Conservation (phyloP, 176 grass and related monocot species). For the Luzula sylvatica region DNA sequence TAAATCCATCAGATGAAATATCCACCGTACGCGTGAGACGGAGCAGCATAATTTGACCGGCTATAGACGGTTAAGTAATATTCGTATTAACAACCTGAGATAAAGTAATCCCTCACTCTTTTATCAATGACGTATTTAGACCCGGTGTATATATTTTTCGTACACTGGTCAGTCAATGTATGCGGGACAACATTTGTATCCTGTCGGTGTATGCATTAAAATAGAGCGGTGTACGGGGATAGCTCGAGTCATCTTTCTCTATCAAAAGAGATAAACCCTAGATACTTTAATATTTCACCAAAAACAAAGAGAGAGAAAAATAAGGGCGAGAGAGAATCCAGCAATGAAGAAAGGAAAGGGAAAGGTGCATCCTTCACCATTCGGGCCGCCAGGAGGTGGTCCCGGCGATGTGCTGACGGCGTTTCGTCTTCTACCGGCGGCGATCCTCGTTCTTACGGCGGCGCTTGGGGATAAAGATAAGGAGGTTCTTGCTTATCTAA, state of each 20-base stretch:
- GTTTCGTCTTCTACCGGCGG: slow-evolving; percentile 31
- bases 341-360: slow-evolving; percentile 26
- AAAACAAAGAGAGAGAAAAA: not conserved
- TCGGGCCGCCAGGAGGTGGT: not conserved
- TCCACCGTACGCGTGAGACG: not conserved
- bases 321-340: not conserved
- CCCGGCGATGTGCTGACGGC: not conserved
- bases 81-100: slow-evolving; percentile 17
- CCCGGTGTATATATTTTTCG: not conserved
- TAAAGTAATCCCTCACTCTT: slow-evolving; percentile 10
- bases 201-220: not conserved
- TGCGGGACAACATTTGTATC: too few species aligned
- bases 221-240: not conserved
- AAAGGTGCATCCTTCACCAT: slow-evolving; percentile 61
- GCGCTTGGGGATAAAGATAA: slow-evolving; percentile 41
- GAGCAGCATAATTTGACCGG: not conserved
- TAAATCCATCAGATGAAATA: not conserved
- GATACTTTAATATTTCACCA: slow-evolving; percentile 15
- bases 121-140: not conserved
- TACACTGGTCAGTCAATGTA: not conserved
- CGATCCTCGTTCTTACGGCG: slow-evolving; percentile 29
- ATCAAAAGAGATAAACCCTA: slow-evolving; percentile 23
- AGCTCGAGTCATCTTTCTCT: not conserved
- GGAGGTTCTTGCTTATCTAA: slow-evolving; percentile 65
- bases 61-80: slow-evolving; percentile 12